Percentiles rank a stretch among this genome's conserved stretches.
These are phyloP conservation scores for Endotrypanum monterogeii DNA, from an alignment of 208 protist genomes.

Conservation along the genomic window DNA sequence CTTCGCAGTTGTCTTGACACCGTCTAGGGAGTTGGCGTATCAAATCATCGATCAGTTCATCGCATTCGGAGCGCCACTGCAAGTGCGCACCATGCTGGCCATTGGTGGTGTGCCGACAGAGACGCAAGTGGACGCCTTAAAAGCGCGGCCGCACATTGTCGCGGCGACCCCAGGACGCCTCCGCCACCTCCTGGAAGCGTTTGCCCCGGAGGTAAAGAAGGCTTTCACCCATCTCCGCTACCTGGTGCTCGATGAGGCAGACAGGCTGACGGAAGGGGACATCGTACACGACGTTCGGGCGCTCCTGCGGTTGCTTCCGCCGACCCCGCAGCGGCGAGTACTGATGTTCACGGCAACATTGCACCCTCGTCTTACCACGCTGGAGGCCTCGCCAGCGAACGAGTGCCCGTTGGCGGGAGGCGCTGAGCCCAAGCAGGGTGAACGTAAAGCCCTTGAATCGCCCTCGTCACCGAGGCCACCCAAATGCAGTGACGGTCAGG, in stretches of 20 bases:
- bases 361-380: conserved; percentile 50
- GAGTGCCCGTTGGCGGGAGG: neutral
- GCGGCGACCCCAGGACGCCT: conserved; percentile 84
- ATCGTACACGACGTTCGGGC: conserved; percentile 55
- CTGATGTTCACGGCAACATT: conserved; percentile 86
- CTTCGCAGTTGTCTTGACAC: conserved; percentile 96
- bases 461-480: neutral
- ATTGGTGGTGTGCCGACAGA: conserved; percentile 82
- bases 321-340: conserved; percentile 40
- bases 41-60: conserved; percentile 95
- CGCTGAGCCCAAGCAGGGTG: neutral
- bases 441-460: too few relatives aligned
- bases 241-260: conserved; percentile 88
- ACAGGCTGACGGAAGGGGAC: conserved; percentile 79
- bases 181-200: conserved; percentile 55
- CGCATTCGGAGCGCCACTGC: conserved; percentile 76
- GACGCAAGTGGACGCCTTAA: conserved; percentile 76
- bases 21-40: conserved; percentile 96
- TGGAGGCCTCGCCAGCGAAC: neutral
- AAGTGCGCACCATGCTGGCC: conserved; percentile 64
- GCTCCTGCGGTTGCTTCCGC: conserved; percentile 45
- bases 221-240: conserved; percentile 79
- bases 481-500: conserved; percentile 1
- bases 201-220: conserved; percentile 43
- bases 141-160: conserved; percentile 77